phyloP scores from a whole-genome alignment of 2,329 filamentous ascomycete genomes.

The Pestalotiopsis sp. region DNA sequence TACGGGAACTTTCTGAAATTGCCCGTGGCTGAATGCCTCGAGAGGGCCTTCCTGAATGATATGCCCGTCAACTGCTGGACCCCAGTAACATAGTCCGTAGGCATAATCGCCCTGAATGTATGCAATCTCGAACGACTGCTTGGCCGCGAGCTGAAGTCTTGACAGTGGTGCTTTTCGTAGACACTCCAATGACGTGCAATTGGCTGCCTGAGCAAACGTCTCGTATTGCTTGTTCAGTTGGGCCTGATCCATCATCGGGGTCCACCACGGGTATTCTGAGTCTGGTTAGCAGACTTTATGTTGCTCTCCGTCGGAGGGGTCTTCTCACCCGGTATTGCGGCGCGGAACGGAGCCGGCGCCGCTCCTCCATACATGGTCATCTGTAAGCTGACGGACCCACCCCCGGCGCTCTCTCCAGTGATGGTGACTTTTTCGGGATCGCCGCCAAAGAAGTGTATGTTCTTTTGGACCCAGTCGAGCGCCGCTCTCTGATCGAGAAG shows the following conservation, averaged over 20 bases:
- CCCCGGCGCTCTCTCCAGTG: conserved; percentile 48
- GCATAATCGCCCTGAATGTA: conserved; percentile 44
- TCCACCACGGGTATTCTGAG: not conserved
- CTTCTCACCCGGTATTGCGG: not conserved
- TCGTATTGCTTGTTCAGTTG: not conserved
- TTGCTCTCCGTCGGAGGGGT: not conserved
- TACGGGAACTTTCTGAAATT: conserved; percentile 30
- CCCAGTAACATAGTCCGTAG: conserved; percentile 27
- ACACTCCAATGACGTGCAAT: not conserved
- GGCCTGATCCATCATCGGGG: not conserved
- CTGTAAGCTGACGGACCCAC: not conserved
- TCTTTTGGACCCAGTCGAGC: conserved; percentile 42
- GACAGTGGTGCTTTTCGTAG: not conserved
- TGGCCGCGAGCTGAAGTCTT: not conserved
- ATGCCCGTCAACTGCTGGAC: not conserved
- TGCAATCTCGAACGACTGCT: conserved; percentile 24
- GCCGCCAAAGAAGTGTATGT: conserved; percentile 36
- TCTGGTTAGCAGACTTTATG: not conserved
- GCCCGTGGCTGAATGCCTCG: not conserved
- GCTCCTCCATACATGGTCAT: not conserved
- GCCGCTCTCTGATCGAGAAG: conserved; percentile 46
- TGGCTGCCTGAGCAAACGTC: not conserved
- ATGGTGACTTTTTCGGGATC: conserved; percentile 41
- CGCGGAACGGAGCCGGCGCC: not conserved
- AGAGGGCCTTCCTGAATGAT: not conserved